Percentiles rank a stretch among this genome's conserved stretches.
Evolutionary conservation across 208 protist genomes (phyloP).

Genomic region (Blechomonas ayalai): DNA sequence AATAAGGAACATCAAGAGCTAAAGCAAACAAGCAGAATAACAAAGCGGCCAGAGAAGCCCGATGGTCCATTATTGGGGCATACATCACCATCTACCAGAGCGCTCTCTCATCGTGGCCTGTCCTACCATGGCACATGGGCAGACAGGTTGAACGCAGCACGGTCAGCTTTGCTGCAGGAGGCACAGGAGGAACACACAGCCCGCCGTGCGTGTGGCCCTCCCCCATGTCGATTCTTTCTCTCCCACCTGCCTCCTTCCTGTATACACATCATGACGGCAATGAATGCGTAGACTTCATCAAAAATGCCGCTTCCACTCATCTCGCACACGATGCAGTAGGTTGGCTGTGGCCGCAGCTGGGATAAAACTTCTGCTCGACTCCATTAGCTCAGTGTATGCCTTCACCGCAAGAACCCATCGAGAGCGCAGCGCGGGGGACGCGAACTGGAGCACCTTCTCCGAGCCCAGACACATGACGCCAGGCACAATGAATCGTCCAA

Average conservation of each 20-base stretch:
- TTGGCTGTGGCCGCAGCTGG: constrained; percentile 11
- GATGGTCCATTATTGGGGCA: constrained; percentile 1
- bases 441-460: constrained; percentile 13
- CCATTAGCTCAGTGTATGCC: constrained; percentile 32
- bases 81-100: neutral
- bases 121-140: no score
- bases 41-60: neutral
- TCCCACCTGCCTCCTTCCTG: neutral
- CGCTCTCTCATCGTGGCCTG: no score
- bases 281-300: constrained; percentile 1
- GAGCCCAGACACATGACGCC: constrained; percentile 30
- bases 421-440: constrained; percentile 13
- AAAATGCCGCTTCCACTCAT: constrained; percentile 47
- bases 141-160: no score
- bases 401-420: constrained; percentile 34
- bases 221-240: no score
- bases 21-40: neutral
- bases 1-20: constrained; percentile 54
- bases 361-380: constrained; percentile 19
- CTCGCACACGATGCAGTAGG: constrained; percentile 43
- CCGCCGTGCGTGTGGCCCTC: no score
- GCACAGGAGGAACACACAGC: no score
- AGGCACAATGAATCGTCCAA: constrained; percentile 42
- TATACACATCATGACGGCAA: neutral
- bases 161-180: no score